phyloP scores from a whole-genome alignment of 805 yeast species.

The Clavispora phyllophila region DNA sequence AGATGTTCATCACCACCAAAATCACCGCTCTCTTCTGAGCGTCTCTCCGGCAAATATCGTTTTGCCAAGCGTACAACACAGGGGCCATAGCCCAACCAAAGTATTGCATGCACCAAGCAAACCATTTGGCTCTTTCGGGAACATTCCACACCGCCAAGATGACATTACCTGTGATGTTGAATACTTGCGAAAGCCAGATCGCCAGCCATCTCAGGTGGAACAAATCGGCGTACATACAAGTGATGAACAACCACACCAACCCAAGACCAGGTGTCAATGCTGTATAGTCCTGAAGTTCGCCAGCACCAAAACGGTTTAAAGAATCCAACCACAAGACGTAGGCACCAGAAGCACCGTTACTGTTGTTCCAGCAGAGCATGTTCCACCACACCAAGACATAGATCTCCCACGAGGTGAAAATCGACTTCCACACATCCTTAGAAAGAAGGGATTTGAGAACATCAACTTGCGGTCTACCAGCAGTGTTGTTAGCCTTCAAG shows the following conservation, averaged over 20 bases:
- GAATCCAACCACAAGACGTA: slow-evolving; percentile 54
- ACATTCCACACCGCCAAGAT: slow-evolving; percentile 58
- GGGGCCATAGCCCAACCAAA: slow-evolving; percentile 64
- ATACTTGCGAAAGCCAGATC: slow-evolving; percentile 45
- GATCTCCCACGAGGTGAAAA: slow-evolving; percentile 55
- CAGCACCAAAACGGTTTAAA: slow-evolving; percentile 21
- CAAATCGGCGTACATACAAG: slow-evolving; percentile 35
- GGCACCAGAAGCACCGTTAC: slow-evolving; percentile 51
- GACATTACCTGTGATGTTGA: slow-evolving; percentile 51
- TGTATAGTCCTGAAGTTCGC: slow-evolving; percentile 34
- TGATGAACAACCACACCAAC: slow-evolving; percentile 32
- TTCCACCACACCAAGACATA: slow-evolving; percentile 52
- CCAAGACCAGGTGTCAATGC: slow-evolving; percentile 46
- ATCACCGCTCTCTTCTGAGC: slow-evolving; percentile 52
- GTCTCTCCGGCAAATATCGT: slow-evolving; percentile 54
- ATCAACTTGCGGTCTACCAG: slow-evolving; percentile 13
- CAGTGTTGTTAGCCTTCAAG: slow-evolving; percentile 14
- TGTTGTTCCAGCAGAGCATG: slow-evolving; percentile 59
- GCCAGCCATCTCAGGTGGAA: slow-evolving; percentile 46
- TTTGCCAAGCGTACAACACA: slow-evolving; percentile 52
- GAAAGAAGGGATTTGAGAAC: slow-evolving; percentile 12
- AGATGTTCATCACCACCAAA: slow-evolving; percentile 50
- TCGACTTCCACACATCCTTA: slow-evolving; percentile 44
- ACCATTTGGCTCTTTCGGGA: slow-evolving; percentile 56
- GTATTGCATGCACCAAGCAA: slow-evolving; percentile 55